These are phyloP conservation scores for Colletotrichum kahawae DNA, from an alignment of 2,329 filamentous ascomycete species.

Conservation along the genomic window DNA sequence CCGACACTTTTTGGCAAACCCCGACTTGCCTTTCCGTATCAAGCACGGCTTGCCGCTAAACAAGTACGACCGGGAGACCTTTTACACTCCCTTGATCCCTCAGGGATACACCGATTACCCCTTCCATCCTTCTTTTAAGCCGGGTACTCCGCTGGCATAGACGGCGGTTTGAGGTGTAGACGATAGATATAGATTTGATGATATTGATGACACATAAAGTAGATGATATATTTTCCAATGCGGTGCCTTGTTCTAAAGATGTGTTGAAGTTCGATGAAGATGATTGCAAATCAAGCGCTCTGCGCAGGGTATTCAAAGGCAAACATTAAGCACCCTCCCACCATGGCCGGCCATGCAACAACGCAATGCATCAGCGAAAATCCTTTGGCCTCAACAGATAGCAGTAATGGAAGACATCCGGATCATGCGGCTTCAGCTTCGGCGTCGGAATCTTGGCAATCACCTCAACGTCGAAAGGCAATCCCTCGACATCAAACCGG, in stretches of 20 bases:
- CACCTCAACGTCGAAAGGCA: slow-evolving; percentile 48
- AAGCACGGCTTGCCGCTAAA: slow-evolving; percentile 30
- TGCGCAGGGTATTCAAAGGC: background rate
- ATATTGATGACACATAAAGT: background rate
- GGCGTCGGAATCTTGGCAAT: slow-evolving; percentile 46
- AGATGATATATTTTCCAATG: background rate
- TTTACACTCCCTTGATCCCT: slow-evolving; percentile 25
- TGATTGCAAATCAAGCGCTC: background rate
- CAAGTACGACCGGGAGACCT: slow-evolving; percentile 29
- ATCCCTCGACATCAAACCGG: slow-evolving; percentile 40
- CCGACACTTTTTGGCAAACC: slow-evolving; percentile 35
- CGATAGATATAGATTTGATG: background rate
- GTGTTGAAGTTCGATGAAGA: background rate
- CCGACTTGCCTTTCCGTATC: slow-evolving; percentile 32
- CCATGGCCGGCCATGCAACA: background rate
- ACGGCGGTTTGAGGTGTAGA: background rate
- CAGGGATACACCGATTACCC: slow-evolving; percentile 35
- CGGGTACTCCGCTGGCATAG: background rate
- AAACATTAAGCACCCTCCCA: background rate
- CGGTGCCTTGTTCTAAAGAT: background rate
- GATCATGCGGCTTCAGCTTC: slow-evolving; percentile 46
- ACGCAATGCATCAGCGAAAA: background rate
- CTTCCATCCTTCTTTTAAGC: slow-evolving; percentile 18
- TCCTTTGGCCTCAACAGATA: slow-evolving; percentile 43
- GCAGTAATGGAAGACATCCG: slow-evolving; percentile 51